Percentiles rank a stretch among this genome's conserved stretches.
These are phyloP conservation scores for Pezizomycotina sp. DNA, from an alignment of 2,329 filamentous ascomycete genomes.

Conservation along the genomic window DNA sequence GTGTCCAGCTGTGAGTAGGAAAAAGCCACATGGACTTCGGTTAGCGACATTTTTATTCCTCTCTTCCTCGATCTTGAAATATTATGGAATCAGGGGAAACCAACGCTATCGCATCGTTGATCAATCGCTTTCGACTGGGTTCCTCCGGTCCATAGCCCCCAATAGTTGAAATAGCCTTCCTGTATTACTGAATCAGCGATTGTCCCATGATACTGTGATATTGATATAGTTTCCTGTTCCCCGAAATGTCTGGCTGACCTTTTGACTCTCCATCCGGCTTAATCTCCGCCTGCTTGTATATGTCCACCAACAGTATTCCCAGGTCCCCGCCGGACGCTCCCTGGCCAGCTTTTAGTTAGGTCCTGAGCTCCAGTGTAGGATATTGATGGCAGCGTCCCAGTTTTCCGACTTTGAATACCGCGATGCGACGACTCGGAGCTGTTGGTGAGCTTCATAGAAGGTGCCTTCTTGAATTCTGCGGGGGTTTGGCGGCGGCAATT, in stretches of 20 bases:
- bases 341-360: constrained; percentile 80
- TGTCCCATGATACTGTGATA: constrained; percentile 6
- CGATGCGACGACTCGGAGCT: constrained; percentile 84
- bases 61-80: not conserved
- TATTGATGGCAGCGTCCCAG: constrained; percentile 71
- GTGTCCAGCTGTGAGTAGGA: constrained; percentile 54
- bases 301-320: constrained; percentile 71
- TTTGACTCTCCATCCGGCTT: constrained; percentile 58
- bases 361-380: constrained; percentile 68
- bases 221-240: not conserved
- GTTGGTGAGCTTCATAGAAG: constrained; percentile 96
- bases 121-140: constrained; percentile 82
- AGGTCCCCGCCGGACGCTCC: constrained; percentile 85
- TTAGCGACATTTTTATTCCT: not conserved
- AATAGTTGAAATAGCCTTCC: constrained; percentile 58
- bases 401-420: constrained; percentile 81
- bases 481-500: constrained; percentile 18
- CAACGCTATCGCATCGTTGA: constrained; percentile 64
- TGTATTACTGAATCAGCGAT: constrained; percentile 20
- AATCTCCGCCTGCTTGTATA: constrained; percentile 74
- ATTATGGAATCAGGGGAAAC: constrained; percentile 25
- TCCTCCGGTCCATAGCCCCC: constrained; percentile 66
- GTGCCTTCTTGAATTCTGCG: constrained; percentile 69
- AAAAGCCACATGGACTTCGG: too few species aligned
- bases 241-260: constrained; percentile 32